Evolutionary conservation across 176 grass and related monocot genomes (phyloP).

Genomic region (Phoenix roebelenii): DNA sequence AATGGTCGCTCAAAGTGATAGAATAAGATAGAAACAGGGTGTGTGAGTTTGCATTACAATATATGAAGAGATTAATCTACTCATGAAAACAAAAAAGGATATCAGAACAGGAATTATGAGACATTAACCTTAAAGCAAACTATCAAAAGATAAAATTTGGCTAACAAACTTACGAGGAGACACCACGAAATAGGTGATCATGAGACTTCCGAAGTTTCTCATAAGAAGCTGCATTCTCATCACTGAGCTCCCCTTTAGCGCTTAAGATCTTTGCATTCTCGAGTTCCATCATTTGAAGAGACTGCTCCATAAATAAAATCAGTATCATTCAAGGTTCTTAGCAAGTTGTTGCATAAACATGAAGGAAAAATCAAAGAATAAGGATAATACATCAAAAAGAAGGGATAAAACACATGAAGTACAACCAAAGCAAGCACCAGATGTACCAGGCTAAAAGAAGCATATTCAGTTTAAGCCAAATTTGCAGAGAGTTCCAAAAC

Average conservation of each 20-base stretch:
- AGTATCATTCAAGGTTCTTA: background rate
- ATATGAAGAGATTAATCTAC: no score
- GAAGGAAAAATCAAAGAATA: constrained; percentile 8
- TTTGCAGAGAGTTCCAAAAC: background rate
- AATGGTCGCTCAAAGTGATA: no score
- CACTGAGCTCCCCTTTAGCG: constrained; percentile 93
- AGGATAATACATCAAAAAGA: no score
- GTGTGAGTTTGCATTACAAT: no score
- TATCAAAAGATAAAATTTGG: background rate
- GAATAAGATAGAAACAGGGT: no score
- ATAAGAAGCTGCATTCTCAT: constrained; percentile 82
- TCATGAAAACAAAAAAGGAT: no score
- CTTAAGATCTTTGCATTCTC: constrained; percentile 91
- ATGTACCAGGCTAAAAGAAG: no score
- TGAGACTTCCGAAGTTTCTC: constrained; percentile 93
- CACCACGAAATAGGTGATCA: constrained; percentile 87
- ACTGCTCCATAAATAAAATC: constrained; percentile 31
- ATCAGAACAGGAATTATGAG: no score
- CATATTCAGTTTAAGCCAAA: no score
- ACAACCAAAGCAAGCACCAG: no score
- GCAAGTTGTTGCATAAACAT: constrained; percentile 3
- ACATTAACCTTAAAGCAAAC: background rate
- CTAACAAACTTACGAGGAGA: constrained; percentile 71
- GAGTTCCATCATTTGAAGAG: constrained; percentile 78
- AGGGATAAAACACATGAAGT: no score